Evolutionary conservation across 192 early-diverging fungal species (phyloP).

Genomic region (Backusella circina): DNA sequence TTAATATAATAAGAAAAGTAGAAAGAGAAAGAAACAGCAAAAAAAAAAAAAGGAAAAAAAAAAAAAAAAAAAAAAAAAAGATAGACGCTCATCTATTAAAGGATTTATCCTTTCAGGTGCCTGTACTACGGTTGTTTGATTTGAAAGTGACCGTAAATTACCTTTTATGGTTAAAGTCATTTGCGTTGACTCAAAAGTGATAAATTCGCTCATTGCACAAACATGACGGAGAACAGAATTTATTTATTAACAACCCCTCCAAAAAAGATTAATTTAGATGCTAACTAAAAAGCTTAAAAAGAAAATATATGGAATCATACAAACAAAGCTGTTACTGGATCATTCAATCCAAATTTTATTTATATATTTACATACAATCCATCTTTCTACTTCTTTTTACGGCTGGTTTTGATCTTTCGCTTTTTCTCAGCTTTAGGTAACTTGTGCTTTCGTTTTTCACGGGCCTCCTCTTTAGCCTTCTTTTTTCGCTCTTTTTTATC

Average conservation of each 20-base stretch:
- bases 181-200: neutral
- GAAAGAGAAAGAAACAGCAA: neutral
- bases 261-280: neutral
- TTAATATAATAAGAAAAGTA: neutral
- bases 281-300: neutral
- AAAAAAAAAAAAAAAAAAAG: neutral
- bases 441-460: slow-evolving; percentile 91
- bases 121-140: neutral
- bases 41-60: neutral
- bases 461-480: slow-evolving; percentile 82
- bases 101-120: slow-evolving; percentile 1
- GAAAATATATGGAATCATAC: neutral
- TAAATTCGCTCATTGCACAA: neutral
- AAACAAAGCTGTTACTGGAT: slow-evolving; percentile 2
- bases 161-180: neutral
- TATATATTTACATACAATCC: neutral
- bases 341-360: neutral
- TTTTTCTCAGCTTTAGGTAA: slow-evolving; percentile 97
- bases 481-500: slow-evolving; percentile 88
- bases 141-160: neutral
- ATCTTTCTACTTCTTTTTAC: slow-evolving; percentile 49
- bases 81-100: slow-evolving; percentile 3
- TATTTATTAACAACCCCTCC: neutral
- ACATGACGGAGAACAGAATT: neutral
- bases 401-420: slow-evolving; percentile 74